Evolutionary conservation across 73 alveolate genomes (phyloP).

Genomic region (Effrenium voratum): DNA sequence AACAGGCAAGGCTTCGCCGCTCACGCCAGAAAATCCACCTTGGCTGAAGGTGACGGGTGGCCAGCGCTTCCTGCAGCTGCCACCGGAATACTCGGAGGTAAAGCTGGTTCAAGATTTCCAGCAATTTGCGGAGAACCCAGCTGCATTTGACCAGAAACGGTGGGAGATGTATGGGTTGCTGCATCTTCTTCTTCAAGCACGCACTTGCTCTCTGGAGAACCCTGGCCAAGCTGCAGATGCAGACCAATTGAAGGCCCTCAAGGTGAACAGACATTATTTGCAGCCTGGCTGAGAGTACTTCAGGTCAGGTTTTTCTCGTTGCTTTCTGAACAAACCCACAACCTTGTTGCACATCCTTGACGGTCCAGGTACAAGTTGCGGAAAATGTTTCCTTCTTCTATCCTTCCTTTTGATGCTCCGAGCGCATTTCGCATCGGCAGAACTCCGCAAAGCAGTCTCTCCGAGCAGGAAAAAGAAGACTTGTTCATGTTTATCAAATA

Average conservation of each 20-base stretch:
- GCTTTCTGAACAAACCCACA: no score
- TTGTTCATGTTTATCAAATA: not conserved
- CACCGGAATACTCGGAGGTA: not conserved
- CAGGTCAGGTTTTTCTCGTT: no score
- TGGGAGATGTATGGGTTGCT: slow-evolving; percentile 5
- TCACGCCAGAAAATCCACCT: not conserved
- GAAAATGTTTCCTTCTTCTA: no score
- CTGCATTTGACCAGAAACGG: not conserved
- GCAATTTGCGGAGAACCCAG: not conserved
- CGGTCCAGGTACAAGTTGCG: no score
- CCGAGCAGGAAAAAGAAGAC: not conserved
- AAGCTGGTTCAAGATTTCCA: not conserved
- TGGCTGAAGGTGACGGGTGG: not conserved
- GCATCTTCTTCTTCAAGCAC: not conserved
- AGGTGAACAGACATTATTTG: not conserved
- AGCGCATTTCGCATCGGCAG: not conserved
- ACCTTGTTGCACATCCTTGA: no score
- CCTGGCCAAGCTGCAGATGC: not conserved
- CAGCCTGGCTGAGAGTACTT: no score
- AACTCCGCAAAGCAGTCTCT: not conserved
- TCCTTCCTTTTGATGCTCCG: not conserved
- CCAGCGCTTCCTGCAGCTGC: not conserved
- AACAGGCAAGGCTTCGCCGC: not conserved
- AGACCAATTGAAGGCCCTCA: not conserved
- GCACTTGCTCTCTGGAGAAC: not conserved